Conservation (phyloP, 1,284 basidiomycete species). For the Papiliotrema nemorosa region DNA sequence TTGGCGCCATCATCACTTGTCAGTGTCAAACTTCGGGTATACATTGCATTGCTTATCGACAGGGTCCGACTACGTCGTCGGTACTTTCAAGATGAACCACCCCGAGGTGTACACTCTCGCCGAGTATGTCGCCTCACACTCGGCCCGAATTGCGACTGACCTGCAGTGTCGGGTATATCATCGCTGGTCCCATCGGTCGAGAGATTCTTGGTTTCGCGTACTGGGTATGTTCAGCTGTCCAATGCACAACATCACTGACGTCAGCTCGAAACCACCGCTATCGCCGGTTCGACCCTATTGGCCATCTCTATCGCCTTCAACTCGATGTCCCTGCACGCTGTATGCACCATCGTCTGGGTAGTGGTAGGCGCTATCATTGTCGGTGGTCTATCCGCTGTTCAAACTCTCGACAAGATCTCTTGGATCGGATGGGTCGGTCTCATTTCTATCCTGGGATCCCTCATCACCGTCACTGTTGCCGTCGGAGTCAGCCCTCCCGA, state of each 20-base stretch:
- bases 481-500: slow-evolving; percentile 43
- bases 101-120: slow-evolving; percentile 31
- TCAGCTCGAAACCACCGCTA: slow-evolving; percentile 16
- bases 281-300: slow-evolving; percentile 33
- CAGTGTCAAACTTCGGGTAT: slow-evolving; percentile 1
- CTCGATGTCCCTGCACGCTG: slow-evolving; percentile 39
- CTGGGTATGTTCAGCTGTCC: slow-evolving; percentile 16
- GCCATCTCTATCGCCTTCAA: slow-evolving; percentile 48
- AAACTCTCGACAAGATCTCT: slow-evolving; percentile 44
- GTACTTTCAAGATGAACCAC: slow-evolving; percentile 39
- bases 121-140: slow-evolving; percentile 1
- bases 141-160: not conserved
- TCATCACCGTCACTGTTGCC: slow-evolving; percentile 46
- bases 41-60: not conserved
- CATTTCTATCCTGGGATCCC: slow-evolving; percentile 34
- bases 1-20: slow-evolving; percentile 42
- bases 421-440: slow-evolving; percentile 45
- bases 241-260: not conserved
- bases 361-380: slow-evolving; percentile 35
- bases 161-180: slow-evolving; percentile 29
- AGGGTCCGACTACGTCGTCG: slow-evolving; percentile 36
- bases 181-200: slow-evolving; percentile 31
- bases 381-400: slow-evolving; percentile 37
- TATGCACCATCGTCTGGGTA: slow-evolving; percentile 45
- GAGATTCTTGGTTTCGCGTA: slow-evolving; percentile 34